Percentiles rank a stretch among this genome's conserved stretches.
Evolutionary conservation across 148 eudicot genomes (phyloP).

Genomic region (Chenopodium suecicum): DNA sequence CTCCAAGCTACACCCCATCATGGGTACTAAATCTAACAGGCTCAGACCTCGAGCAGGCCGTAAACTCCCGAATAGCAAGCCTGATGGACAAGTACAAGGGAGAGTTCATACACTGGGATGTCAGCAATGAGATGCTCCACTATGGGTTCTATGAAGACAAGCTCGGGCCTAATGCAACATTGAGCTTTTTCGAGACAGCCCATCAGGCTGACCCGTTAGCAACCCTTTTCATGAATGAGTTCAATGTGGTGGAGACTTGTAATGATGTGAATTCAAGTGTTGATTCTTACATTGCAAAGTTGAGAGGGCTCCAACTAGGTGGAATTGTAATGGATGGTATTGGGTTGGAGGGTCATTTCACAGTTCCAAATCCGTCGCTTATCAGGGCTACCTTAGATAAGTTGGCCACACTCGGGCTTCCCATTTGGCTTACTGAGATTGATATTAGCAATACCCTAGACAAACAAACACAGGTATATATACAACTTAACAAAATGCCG

Average conservation of each 20-base stretch:
- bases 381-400: constrained; percentile 77
- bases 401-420: constrained; percentile 61
- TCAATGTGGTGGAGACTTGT: constrained; percentile 76
- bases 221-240: constrained; percentile 76
- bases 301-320: constrained; percentile 49
- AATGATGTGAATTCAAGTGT: constrained; percentile 54
- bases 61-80: constrained; percentile 52
- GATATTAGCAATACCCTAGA: constrained; percentile 52
- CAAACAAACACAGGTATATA: constrained; percentile 54
- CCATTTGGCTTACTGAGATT: constrained; percentile 83
- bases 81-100: constrained; percentile 54
- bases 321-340: constrained; percentile 68
- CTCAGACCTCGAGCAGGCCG: constrained; percentile 45
- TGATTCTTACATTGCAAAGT: constrained; percentile 46
- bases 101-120: constrained; percentile 85
- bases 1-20: constrained; percentile 49
- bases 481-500: no score
- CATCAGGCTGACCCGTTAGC: constrained; percentile 65
- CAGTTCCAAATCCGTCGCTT: constrained; percentile 58
- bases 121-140: constrained; percentile 78
- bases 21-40: constrained; percentile 72
- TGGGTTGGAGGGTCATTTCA: constrained; percentile 71
- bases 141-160: constrained; percentile 57
- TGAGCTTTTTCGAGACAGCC: constrained; percentile 48
- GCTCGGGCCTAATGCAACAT: constrained; percentile 61